Evolutionary conservation across 441 rosid species (phyloP), one percentile per base, ranked within the genome.

Genomic region (Gossypium gossypioides): DNA sequence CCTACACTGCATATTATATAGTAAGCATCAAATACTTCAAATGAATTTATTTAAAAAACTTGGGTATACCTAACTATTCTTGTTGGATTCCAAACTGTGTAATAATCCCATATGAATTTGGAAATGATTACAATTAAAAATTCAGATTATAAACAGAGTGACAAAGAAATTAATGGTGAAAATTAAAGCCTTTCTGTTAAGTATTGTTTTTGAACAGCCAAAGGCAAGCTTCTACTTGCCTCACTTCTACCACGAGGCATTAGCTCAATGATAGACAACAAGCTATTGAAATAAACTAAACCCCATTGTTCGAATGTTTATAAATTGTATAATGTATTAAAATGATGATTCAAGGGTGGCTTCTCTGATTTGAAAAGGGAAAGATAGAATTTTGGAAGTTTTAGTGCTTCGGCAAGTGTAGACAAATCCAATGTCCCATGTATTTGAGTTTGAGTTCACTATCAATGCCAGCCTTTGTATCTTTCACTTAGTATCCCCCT

Each of bases 401-500:
- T 63, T 72, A 68, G 73, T 83, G 90, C 86, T 75, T 79, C 81
- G 74, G 72, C 81, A 86, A 84, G 90, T 73, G 75, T 60, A 73
- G 86, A 80, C 90, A 84, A 83, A 48, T 63, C 65, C 56, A 65
- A 69, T 66, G 70, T 71, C 74, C 67, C 67, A 9, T 61, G 68
- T 22, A 37, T 68, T 80, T 59, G 2, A 54, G 21, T 54, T 54
- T 54, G 58, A 54, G 58, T 54, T 80, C 81, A 64, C 76, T 68
- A 55, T 80, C 86, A 72, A 60, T 48, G 79, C 72, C 77, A 72
- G 69, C 72, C 76, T 7, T 40, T 74, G 81, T 75, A 72, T 76
- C 77, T 78, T 81, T 80, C 78, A 73, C 79, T 81, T 78, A 51
- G 61, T 74, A 5, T 46, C 40, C 54, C 37, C 46, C 46, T 21